Conservation (phyloP, 192 early-diverging fungal genomes). For the Coemansia sp. region DNA sequence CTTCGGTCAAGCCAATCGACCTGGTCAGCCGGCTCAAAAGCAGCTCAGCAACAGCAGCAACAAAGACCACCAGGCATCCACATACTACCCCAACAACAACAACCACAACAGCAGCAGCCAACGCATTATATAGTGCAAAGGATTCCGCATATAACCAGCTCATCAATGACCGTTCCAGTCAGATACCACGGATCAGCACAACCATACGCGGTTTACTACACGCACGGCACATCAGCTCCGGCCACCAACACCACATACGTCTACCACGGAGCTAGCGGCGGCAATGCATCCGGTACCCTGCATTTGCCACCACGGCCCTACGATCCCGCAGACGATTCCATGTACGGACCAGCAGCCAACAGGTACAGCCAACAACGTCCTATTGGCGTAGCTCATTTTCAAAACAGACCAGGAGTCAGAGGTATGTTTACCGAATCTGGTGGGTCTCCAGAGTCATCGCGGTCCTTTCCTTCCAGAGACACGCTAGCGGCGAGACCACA, state of each 20-base stretch:
- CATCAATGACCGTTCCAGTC: conserved; percentile 19
- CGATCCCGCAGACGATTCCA: neutral
- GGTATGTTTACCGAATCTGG: neutral
- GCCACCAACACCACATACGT: conserved; percentile 9
- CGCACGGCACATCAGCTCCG: conserved; percentile 27
- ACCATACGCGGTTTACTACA: conserved; percentile 50
- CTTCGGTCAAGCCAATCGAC: conserved; percentile 26
- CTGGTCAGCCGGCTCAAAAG: neutral
- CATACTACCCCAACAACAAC: neutral
- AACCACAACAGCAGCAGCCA: neutral
- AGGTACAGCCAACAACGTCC: neutral
- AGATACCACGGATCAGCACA: conserved; percentile 52
- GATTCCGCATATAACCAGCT: neutral
- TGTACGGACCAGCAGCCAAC: neutral
- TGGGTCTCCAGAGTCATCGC: neutral
- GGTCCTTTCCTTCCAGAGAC: neutral
- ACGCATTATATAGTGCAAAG: neutral
- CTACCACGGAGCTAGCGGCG: conserved; percentile 13
- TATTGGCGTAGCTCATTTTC: neutral
- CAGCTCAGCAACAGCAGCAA: conserved; percentile 4
- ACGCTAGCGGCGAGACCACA: neutral
- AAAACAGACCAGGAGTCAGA: neutral
- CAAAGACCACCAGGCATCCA: conserved; percentile 1
- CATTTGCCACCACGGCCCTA: neutral
- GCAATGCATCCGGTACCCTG: conserved; percentile 1